phyloP scores from a whole-genome alignment of 176 grass and related monocot species.

The Eragrostis curvula region DNA sequence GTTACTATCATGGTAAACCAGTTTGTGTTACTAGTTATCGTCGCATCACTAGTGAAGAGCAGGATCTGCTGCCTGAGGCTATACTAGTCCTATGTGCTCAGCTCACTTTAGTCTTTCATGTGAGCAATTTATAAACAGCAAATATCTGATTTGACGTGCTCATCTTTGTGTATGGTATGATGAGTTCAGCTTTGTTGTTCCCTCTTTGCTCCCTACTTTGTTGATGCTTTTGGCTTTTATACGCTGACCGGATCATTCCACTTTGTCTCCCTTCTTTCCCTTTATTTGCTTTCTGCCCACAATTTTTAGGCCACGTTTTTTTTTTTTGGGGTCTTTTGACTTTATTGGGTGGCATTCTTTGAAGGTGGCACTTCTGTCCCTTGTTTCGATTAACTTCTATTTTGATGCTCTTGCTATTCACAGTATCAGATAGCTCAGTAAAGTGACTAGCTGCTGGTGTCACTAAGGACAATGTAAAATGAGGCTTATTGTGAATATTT shows the following conservation, averaged over 20 bases:
- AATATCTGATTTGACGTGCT: constrained; percentile 39
- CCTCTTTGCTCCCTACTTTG: constrained; percentile 49
- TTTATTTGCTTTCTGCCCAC: constrained; percentile 48
- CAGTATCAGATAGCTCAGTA: neutral
- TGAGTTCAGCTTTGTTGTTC: constrained; percentile 53
- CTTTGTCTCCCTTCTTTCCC: constrained; percentile 23
- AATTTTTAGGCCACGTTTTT: constrained; percentile 34
- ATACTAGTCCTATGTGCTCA: neutral
- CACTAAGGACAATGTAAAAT: too few species aligned
- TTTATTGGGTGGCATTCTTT: constrained; percentile 49
- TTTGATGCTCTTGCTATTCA: constrained; percentile 22
- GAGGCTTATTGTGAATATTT: too few species aligned
- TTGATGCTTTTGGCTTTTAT: constrained; percentile 54
- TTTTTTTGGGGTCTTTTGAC: constrained; percentile 33
- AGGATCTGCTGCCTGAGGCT: constrained; percentile 20
- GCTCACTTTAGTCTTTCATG: constrained; percentile 5
- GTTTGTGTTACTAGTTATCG: too few species aligned
- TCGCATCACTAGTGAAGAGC: neutral
- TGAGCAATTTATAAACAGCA: constrained; percentile 31
- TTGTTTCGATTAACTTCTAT: constrained; percentile 12
- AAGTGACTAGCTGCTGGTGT: neutral
- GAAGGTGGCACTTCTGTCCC: constrained; percentile 41
- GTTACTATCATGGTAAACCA: too few species aligned
- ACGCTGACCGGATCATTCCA: constrained; percentile 47
- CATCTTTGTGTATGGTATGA: constrained; percentile 39